Evolutionary conservation across 2,329 filamentous ascomycete species (phyloP).

Genomic region (Pseudogymnoascus sp.): DNA sequence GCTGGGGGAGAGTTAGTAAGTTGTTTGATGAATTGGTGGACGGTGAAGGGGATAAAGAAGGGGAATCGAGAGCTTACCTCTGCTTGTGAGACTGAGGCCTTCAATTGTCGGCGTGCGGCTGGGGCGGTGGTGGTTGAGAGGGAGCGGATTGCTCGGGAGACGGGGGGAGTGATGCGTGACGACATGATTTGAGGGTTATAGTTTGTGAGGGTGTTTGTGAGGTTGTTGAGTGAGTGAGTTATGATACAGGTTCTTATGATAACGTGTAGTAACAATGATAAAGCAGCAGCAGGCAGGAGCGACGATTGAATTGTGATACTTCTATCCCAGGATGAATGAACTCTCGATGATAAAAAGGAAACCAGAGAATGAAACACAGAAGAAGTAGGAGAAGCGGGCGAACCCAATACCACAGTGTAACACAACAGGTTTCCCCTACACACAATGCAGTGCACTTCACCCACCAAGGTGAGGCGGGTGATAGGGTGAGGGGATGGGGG

Average conservation of each 20-base stretch:
- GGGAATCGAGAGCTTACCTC: conserved; percentile 18
- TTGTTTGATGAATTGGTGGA: conserved; percentile 15
- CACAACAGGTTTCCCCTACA: neutral
- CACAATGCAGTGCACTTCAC: neutral
- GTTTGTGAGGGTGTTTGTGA: neutral
- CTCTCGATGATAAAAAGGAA: neutral
- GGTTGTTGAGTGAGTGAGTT: neutral
- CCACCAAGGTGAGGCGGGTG: neutral
- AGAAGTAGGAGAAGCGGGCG: neutral
- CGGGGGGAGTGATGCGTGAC: neutral
- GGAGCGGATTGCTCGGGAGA: neutral
- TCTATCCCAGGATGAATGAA: no score
- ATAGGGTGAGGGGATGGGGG: neutral
- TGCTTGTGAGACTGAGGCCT: conserved; percentile 23
- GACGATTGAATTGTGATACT: neutral
- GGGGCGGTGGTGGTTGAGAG: neutral
- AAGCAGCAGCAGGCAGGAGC: neutral
- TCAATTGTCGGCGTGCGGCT: conserved; percentile 20
- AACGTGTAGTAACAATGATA: neutral
- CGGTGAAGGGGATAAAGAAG: conserved; percentile 19
- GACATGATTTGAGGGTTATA: neutral
- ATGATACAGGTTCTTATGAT: neutral
- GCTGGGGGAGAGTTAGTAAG: no score
- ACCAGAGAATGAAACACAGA: neutral
- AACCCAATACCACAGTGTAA: neutral